Base-by-base conservation (phyloP, 495 filamentous ascomycete species). In the Glarea lozoyensis region DNA sequence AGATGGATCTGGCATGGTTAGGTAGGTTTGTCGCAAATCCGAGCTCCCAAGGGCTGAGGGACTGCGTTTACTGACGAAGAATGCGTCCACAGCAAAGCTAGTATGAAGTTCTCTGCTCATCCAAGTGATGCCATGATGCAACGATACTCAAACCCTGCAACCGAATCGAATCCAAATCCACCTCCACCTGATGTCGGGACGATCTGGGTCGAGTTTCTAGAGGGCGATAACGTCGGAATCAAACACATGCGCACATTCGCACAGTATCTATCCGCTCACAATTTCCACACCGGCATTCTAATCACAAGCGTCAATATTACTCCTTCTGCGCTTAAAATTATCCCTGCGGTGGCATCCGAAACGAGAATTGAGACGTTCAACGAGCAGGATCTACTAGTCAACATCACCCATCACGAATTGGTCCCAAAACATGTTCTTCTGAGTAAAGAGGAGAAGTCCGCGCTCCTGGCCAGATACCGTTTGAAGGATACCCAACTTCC, bases 401-500 rank as follows among this genome's bases (percentile, higher is more conserved):
- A 98, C 64, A 98, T 98, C 62, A 97, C 90, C 18, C 87, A 88
- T 57, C 92, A 98, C 67, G 88, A 97, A 65, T 77, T 98, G 12
- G 92, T 98, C 13, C 92, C 92, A 21, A 90, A 85, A 58, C 92
- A 98, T 59, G 78, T 95, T 15, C 67, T 97, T 37, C 74, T 98
- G 31, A 90, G 84, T 57, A 74, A 78, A 31, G 88, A 92, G 56
- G 93, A 98, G 72, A 95, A 94, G 73, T 69, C 61, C 42, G 73
- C 76, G 27, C 65, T 98, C 52, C 65, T 98, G 43, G 75, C 86
- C 63, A 71, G 92, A 39, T 98, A 98, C 65, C 74, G 92, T 38
- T 68, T 98, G 56, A 96, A 95, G 79, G 92, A 98, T 73, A 94
- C 83, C 24, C 92, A 98, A 67, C 65, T 98, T 56, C 92, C 92